A percentile compares a stretch with the other conserved stretches of the same genome.
Evolutionary conservation across 305 asterid genomes (phyloP).

Genomic region (Andrographis paniculata): DNA sequence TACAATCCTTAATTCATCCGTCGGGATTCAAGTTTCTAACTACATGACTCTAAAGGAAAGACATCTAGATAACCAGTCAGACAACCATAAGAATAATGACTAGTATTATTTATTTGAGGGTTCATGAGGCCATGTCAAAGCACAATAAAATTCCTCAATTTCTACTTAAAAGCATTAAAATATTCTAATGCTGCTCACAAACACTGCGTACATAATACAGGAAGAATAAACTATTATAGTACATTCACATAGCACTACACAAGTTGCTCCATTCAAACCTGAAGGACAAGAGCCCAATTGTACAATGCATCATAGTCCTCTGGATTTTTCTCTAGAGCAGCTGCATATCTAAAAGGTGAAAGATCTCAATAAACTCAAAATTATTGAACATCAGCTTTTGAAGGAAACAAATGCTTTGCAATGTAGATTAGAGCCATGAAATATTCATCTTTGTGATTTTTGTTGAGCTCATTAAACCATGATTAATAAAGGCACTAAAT

Average conservation of each 20-base stretch:
- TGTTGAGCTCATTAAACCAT: slow-evolving; percentile 12
- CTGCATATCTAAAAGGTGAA: slow-evolving; percentile 68
- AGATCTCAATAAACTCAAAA: slow-evolving; percentile 16
- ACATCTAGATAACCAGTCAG: slow-evolving; percentile 10
- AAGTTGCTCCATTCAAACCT: slow-evolving; percentile 43
- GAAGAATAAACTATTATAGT: slow-evolving; percentile 12
- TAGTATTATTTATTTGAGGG: slow-evolving; percentile 13
- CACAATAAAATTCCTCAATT: slow-evolving; percentile 6
- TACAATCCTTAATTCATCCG: slow-evolving; percentile 2
- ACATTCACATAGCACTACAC: slow-evolving; percentile 10
- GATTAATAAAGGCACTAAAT: slow-evolving; percentile 7
- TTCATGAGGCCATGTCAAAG: slow-evolving; percentile 9
- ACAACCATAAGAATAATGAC: slow-evolving; percentile 7
- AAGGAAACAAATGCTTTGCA: slow-evolving; percentile 10
- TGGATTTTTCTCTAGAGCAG: slow-evolving; percentile 84
- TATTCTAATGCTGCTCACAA: too few species aligned
- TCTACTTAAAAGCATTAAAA: not conserved
- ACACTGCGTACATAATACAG: slow-evolving; percentile 5
- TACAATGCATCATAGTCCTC: slow-evolving; percentile 97
- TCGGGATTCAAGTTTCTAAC: slow-evolving; percentile 16
- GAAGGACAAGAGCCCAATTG: slow-evolving; percentile 98
- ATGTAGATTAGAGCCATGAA: slow-evolving; percentile 12
- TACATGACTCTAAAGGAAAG: slow-evolving; percentile 14
- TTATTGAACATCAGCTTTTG: slow-evolving; percentile 12
- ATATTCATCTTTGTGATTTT: slow-evolving; percentile 14